Conservation (phyloP, 2,329 filamentous ascomycete genomes). For the Atkinsonella hypoxylon region DNA sequence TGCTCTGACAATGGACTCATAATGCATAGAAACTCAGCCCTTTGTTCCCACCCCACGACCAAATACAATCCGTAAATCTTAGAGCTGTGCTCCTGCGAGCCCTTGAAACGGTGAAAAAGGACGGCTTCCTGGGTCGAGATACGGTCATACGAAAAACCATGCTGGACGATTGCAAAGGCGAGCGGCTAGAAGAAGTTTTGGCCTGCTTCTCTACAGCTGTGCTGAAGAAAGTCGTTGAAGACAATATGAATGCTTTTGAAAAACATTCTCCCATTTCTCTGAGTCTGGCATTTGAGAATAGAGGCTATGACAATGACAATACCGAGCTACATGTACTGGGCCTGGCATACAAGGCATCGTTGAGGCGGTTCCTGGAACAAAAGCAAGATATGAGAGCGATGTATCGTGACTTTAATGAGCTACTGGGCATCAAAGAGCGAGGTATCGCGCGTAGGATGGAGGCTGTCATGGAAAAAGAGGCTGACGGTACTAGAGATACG, state of each 20-base stretch:
- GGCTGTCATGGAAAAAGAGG: slow-evolving; percentile 23
- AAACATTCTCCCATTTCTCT: slow-evolving; percentile 38
- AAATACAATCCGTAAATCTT: slow-evolving; percentile 81
- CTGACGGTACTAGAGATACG: slow-evolving; percentile 15
- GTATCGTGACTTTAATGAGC: slow-evolving; percentile 51
- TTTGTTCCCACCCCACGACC: slow-evolving; percentile 83
- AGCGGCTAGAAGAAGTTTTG: slow-evolving; percentile 78
- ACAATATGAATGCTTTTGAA: slow-evolving; percentile 24
- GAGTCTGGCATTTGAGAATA: slow-evolving; percentile 44
- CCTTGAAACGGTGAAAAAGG: slow-evolving; percentile 80
- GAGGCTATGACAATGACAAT: slow-evolving; percentile 42
- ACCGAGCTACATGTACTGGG: slow-evolving; percentile 52
- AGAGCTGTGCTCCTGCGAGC: slow-evolving; percentile 71
- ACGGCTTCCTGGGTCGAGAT: slow-evolving; percentile 68
- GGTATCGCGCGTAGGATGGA: slow-evolving; percentile 44
- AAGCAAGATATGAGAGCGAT: slow-evolving; percentile 47
- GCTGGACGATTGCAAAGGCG: slow-evolving; percentile 91
- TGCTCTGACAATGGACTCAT: slow-evolving; percentile 1
- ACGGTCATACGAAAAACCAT: slow-evolving; percentile 80
- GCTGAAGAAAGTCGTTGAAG: slow-evolving; percentile 53
- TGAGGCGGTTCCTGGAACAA: slow-evolving; percentile 44
- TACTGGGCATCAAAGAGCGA: slow-evolving; percentile 52
- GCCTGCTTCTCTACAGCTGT: slow-evolving; percentile 75
- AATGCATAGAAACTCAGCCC: slow-evolving; percentile 63
- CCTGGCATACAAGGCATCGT: slow-evolving; percentile 58